Conservation (phyloP, 371 early-diverging fungal genomes). For the Mucor mucedo region DNA sequence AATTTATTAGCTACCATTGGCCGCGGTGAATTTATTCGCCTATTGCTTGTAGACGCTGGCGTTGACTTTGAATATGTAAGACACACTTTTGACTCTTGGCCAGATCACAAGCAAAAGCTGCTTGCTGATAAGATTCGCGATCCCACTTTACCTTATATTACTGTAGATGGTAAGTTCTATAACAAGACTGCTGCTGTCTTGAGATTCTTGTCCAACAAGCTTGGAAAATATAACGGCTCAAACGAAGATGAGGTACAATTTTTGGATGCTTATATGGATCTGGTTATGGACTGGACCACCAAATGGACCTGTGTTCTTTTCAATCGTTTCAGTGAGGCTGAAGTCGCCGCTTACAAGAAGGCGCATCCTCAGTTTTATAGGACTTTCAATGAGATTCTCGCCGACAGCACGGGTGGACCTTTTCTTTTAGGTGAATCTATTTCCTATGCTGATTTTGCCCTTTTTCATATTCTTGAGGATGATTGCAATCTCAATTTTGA, state of each 20-base stretch:
- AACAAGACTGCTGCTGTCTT: slow-evolving; percentile 29
- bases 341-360: slow-evolving; percentile 9
- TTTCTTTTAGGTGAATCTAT: slow-evolving; percentile 33
- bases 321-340: slow-evolving; percentile 1
- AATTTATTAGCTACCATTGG: slow-evolving; percentile 18
- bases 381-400: slow-evolving; percentile 14
- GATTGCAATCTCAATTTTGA: slow-evolving; percentile 6
- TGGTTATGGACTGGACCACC: slow-evolving; percentile 16
- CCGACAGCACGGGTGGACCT: slow-evolving; percentile 22
- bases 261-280: slow-evolving; percentile 28
- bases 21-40: slow-evolving; percentile 32
- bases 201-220: slow-evolving; percentile 29
- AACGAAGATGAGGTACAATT: slow-evolving; percentile 32
- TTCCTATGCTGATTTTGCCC: slow-evolving; percentile 35
- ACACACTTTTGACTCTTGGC: slow-evolving; percentile 19
- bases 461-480: slow-evolving; percentile 29
- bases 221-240: slow-evolving; percentile 29
- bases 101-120: slow-evolving; percentile 19
- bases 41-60: slow-evolving; percentile 37
- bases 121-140: slow-evolving; percentile 1
- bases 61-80: slow-evolving; percentile 29
- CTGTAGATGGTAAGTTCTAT: slow-evolving; percentile 30
- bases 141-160: slow-evolving; percentile 34
- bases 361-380: background rate
- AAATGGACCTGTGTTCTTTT: slow-evolving; percentile 3